These are phyloP conservation scores for Fusarium foetens DNA, from an alignment of 2,329 filamentous ascomycete genomes.

Conservation along the genomic window DNA sequence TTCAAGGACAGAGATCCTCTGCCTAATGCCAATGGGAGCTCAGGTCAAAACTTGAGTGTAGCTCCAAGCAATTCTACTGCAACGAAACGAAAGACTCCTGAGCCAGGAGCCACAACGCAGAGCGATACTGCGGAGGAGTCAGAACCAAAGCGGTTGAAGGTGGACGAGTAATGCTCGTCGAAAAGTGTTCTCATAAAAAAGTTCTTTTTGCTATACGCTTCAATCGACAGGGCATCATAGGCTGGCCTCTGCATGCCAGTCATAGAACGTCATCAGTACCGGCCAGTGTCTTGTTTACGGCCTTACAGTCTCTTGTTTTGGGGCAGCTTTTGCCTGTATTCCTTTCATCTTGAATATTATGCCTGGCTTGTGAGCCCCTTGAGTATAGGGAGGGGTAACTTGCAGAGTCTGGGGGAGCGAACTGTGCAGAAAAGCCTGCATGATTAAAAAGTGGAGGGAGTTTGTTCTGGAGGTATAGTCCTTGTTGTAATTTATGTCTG, in stretches of 20 bases:
- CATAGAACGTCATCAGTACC: conserved; percentile 13
- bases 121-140: conserved; percentile 55
- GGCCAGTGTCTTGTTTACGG: neutral
- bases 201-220: conserved; percentile 19
- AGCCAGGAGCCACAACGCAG: conserved; percentile 55
- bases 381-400: conserved; percentile 9
- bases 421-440: conserved; percentile 1
- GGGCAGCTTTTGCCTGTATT: conserved; percentile 27
- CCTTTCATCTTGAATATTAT: conserved; percentile 22
- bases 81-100: conserved; percentile 68
- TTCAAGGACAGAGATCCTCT: conserved; percentile 15
- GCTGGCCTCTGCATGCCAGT: conserved; percentile 34
- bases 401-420: neutral
- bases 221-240: conserved; percentile 21
- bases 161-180: conserved; percentile 52
- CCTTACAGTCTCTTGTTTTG: conserved; percentile 14
- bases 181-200: conserved; percentile 12
- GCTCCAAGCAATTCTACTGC: conserved; percentile 35
- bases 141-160: conserved; percentile 65
- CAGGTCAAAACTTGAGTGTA: conserved; percentile 37
- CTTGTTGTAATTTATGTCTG: conserved; percentile 10
- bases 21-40: conserved; percentile 15
- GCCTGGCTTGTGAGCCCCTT: conserved; percentile 15
- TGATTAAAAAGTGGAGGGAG: conserved; percentile 10
- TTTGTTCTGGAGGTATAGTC: conserved; percentile 16